Base-by-base conservation (phyloP, 1,284 basidiomycete genomes). In the Sanghuangporus weigelae region DNA sequence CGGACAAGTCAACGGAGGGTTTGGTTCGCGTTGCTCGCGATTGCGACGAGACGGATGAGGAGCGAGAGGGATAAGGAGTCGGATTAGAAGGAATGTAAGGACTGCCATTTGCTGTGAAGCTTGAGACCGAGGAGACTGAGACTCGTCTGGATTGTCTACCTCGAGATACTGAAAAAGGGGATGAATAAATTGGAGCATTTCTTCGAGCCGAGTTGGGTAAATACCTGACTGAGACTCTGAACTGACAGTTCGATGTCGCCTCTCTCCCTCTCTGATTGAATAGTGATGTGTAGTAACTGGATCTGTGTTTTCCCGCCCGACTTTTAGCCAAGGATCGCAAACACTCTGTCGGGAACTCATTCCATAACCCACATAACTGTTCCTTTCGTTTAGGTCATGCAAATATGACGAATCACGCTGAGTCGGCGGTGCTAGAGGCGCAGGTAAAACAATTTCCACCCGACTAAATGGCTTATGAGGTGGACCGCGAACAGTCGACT, bases 391-490 rank as follows among this genome's bases (percentile, higher is more conserved):
- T 42, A 57, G 42, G 19, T 49, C 31, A 19, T 35, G 53, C 38
- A 39, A n/a, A 21, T 23, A 53, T 36, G 11, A 38, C 57, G 55
- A n/a, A 38, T 54, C 54, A 7, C n/a, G 72, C 50, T 75, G 71
- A 12, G 77, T 67, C 31, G 71, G 67, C 2, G 76, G 75, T 1
- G 79, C 79, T n/a, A 86, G 76, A 2, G 84, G 84, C 0, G 80
- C 72, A 3, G 84, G 85, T 3, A 87, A 73, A 16, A 89, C 73
- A 61, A 89, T 84, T 65, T 87, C 81, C 40, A 89, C 72, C 63
- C 78, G 78, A 70, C 77, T 84, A 65, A 82, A 78, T 1, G 78
- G 81, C 2, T 76, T 75, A 68, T 87, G 85, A 36, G 85, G 85
- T 1, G 77, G 70, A 11, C 82, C 84, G 26, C 73, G 71, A 38